Conservation (phyloP, 2,329 filamentous ascomycete genomes). For the Cylindrodendrum hubeiense region DNA sequence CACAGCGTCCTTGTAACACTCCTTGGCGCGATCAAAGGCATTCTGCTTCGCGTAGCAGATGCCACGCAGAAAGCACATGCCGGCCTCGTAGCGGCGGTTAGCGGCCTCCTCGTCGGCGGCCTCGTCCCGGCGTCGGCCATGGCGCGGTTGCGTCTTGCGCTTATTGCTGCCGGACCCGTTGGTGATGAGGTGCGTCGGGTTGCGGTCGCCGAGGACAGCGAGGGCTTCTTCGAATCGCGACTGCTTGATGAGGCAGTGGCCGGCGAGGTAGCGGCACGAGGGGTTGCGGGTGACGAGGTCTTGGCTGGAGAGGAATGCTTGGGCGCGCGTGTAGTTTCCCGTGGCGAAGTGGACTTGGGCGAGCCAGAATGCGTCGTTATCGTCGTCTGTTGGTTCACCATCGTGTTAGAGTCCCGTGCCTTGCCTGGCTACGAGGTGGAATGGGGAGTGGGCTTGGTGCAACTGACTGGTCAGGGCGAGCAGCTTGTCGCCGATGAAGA, state of each 20-base stretch:
- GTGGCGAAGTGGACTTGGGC: conserved; percentile 98
- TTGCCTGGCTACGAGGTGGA: not conserved
- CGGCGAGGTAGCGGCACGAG: conserved; percentile 91
- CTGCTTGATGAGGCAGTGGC: conserved; percentile 95
- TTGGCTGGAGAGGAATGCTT: conserved; percentile 86
- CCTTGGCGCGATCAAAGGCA: conserved; percentile 95
- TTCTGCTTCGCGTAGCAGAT: conserved; percentile 98
- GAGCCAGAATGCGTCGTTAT: conserved; percentile 95
- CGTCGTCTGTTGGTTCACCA: conserved; percentile 73
- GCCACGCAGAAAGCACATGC: conserved; percentile 95
- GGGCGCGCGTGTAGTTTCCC: conserved; percentile 92
- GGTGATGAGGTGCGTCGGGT: conserved; percentile 88
- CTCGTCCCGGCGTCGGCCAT: conserved; percentile 48
- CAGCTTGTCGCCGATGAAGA: conserved; percentile 97
- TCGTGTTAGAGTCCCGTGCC: conserved; percentile 15
- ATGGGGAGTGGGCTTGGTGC: not conserved
- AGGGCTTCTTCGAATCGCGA: conserved; percentile 91
- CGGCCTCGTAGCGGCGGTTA: conserved; percentile 89
- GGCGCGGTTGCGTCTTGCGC: conserved; percentile 53
- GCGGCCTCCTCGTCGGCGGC: conserved; percentile 74
- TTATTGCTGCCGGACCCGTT: conserved; percentile 58
- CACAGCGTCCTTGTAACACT: conserved; percentile 98
- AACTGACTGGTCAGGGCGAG: conserved; percentile 88
- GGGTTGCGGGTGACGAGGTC: conserved; percentile 85
- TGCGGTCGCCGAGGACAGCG: conserved; percentile 87